Evolutionary conservation across 495 filamentous ascomycete genomes (phyloP), one percentile per base, ranked within the genome.

Genomic region (Xeromyces bisporus): DNA sequence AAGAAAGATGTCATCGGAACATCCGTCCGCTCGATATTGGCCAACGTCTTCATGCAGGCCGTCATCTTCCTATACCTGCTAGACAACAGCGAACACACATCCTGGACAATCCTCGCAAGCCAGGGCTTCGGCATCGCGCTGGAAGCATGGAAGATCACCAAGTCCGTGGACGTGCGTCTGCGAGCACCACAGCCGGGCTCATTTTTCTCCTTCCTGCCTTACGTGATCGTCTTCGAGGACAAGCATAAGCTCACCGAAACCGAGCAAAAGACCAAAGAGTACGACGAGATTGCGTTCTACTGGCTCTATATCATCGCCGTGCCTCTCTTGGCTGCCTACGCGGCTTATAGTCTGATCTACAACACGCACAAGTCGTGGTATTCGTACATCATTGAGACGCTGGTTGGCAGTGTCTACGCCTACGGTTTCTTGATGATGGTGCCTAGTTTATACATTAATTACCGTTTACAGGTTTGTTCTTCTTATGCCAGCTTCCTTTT

Each of bases 341-440:
- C 87, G 6, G 67, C 60, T 18, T 97, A 94, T 67, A 86, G 77
- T 28, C 56, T 97, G 15, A 42, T 89, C 28, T 97, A 97, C 60
- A 85, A 97, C 24, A 80, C 75, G 1, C 89, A 97, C 62, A 96
- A 96, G 62, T 86, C 78, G 32, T 96, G 91, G 91, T 97, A 97
- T 53, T 82, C 75, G 12, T 97, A 83, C 57, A 64, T 91, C 52
- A 78, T 82, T 38, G 70, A 91, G 18, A 93, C 89, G 0, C 73
- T 96, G 2, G 89, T 97, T 10, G 89, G 89, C 4, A 86, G 78
- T 28, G 89, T 97, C 18, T 97, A 97, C 50, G 87, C 89, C 1
- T 97, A 97, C 44, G 89, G 89, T 6, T 97, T 97, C 62, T 56
- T 97, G 37, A 96, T 97, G 91, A 96, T 97, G 89, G 82, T 97